Percentiles rank a stretch among this genome's conserved stretches.
These are phyloP conservation scores for Spathaspora arborariae DNA, from an alignment of 805 yeast genomes.

Conservation along the genomic window DNA sequence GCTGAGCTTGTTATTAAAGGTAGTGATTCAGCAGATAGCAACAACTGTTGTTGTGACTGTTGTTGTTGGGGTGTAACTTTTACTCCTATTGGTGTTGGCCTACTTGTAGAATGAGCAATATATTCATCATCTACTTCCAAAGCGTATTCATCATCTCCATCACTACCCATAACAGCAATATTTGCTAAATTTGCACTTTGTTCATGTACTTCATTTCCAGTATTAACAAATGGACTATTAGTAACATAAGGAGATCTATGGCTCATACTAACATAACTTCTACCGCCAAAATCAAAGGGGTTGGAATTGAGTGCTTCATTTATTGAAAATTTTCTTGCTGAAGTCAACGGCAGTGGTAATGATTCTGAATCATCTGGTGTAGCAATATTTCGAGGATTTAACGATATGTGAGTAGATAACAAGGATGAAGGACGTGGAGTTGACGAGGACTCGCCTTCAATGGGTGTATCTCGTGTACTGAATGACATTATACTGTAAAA, in stretches of 20 bases:
- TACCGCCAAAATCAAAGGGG: constrained; percentile 39
- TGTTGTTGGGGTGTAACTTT: constrained; percentile 4
- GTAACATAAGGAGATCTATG: constrained; percentile 23
- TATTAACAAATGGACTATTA: constrained; percentile 42
- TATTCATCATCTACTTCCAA: constrained; percentile 2
- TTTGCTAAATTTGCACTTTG: constrained; percentile 55
- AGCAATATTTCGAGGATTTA: neutral
- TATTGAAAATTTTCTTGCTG: constrained; percentile 7
- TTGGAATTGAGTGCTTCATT: constrained; percentile 17
- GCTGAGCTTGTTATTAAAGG: neutral
- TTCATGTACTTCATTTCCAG: constrained; percentile 50
- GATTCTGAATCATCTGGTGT: neutral
- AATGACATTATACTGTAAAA: neutral
- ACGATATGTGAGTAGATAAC: neutral
- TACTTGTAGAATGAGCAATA: constrained; percentile 3
- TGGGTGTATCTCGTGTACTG: neutral
- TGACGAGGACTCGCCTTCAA: neutral
- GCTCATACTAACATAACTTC: constrained; percentile 35
- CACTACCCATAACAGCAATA: constrained; percentile 48
- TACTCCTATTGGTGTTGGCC: constrained; percentile 7
- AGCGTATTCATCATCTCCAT: constrained; percentile 14
- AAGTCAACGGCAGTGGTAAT: neutral
- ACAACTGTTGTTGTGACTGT: neutral
- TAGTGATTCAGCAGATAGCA: neutral
- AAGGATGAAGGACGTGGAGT: neutral